These are phyloP conservation scores for Vigna trinervia DNA, from an alignment of 306 rosid species.

Conservation along the genomic window DNA sequence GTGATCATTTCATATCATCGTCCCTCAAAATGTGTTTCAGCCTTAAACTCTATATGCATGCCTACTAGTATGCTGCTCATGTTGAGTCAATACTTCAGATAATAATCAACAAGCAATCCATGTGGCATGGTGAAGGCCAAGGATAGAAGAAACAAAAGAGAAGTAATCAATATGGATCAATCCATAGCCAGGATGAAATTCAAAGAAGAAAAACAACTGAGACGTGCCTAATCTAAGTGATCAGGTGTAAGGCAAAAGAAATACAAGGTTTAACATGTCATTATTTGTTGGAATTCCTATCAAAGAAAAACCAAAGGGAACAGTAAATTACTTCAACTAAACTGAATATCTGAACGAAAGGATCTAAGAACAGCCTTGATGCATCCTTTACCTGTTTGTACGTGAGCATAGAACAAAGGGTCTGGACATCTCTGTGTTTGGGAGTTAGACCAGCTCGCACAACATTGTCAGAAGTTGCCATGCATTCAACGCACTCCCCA, in stretches of 20 bases:
- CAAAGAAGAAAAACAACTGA: neutral
- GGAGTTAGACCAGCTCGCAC: constrained; percentile 98
- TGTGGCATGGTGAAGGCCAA: neutral
- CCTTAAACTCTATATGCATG: constrained; percentile 27
- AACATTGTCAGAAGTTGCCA: constrained; percentile 99
- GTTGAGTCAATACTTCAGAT: constrained; percentile 50
- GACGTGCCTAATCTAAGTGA: constrained; percentile 4
- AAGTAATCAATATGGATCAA: neutral
- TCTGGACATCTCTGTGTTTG: constrained; percentile 77
- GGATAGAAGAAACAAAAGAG: constrained; percentile 7
- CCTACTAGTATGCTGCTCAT: neutral
- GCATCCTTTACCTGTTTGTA: constrained; percentile 73
- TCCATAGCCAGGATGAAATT: neutral
- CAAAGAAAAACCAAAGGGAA: constrained; percentile 9
- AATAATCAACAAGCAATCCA: constrained; percentile 18
- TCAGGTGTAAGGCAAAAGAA: neutral
- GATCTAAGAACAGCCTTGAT: constrained; percentile 18
- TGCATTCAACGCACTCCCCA: constrained; percentile 90
- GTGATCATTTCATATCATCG: neutral
- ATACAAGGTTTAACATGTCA: neutral
- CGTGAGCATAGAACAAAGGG: constrained; percentile 97
- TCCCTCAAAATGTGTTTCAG: neutral
- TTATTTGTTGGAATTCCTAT: neutral
- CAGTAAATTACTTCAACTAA: neutral
- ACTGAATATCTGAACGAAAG: constrained; percentile 14